Evolutionary conservation across 495 filamentous ascomycete species (phyloP).

Genomic region (Penicillium simplicissimum): DNA sequence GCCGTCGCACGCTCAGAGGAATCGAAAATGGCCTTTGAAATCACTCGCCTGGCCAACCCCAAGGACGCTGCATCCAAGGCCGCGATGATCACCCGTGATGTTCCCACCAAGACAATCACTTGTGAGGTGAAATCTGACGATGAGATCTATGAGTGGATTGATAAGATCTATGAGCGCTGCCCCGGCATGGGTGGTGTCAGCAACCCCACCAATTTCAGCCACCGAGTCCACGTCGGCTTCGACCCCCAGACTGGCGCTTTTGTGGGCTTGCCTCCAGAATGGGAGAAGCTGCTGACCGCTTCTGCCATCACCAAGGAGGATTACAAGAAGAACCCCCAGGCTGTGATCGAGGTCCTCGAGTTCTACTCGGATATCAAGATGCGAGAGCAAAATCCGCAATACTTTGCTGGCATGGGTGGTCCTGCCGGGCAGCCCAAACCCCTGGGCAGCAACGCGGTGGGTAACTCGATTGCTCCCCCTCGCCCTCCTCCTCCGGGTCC

Average conservation of each 20-base stretch:
- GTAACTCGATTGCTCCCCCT: constrained; percentile 76
- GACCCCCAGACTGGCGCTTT: constrained; percentile 92
- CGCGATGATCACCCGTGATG: constrained; percentile 65
- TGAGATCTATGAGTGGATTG: constrained; percentile 97
- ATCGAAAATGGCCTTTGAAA: constrained; percentile 86
- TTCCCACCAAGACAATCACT: constrained; percentile 74
- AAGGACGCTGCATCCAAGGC: constrained; percentile 61
- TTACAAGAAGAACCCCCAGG: constrained; percentile 96
- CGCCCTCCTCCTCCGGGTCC: constrained; percentile 63
- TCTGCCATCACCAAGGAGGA: constrained; percentile 98
- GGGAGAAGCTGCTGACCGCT: constrained; percentile 91
- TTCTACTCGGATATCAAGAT: constrained; percentile 97
- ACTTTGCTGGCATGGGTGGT: constrained; percentile 67
- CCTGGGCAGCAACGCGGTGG: constrained; percentile 44
- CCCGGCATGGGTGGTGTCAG: constrained; percentile 97
- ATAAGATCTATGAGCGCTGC: constrained; percentile 92
- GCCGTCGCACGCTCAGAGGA: constrained; percentile 84
- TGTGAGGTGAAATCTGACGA: constrained; percentile 92
- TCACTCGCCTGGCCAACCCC: constrained; percentile 68
- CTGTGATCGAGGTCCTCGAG: constrained; percentile 93
- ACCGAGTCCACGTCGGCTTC: constrained; percentile 96
- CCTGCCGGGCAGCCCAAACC: constrained; percentile 49
- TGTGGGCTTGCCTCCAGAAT: constrained; percentile 88
- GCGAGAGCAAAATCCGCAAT: constrained; percentile 75
- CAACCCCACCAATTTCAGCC: constrained; percentile 95